These are phyloP conservation scores for Xylaria sp. DNA, from an alignment of 2,329 filamentous ascomycete genomes.

Conservation along the genomic window DNA sequence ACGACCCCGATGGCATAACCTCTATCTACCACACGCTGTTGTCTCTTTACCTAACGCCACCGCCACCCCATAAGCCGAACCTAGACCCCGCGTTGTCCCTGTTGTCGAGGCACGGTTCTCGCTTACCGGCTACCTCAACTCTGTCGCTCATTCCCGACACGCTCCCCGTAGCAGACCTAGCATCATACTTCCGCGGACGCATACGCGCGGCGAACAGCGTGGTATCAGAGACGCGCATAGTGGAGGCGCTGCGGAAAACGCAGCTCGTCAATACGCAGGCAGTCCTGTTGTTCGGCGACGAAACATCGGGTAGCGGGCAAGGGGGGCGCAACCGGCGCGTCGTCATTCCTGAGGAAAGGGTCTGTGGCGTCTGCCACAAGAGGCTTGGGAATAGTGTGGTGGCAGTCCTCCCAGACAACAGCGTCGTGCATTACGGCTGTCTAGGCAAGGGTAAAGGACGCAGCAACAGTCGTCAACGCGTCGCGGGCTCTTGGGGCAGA, in stretches of 20 bases:
- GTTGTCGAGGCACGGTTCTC: slow-evolving; percentile 91
- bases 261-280: slow-evolving; percentile 83
- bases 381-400: slow-evolving; percentile 91
- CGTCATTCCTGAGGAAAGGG: slow-evolving; percentile 84
- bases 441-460: slow-evolving; percentile 57
- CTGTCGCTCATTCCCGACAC: slow-evolving; percentile 85
- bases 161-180: slow-evolving; percentile 81
- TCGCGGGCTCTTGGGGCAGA: slow-evolving; percentile 49
- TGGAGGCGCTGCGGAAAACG: slow-evolving; percentile 79
- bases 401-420: slow-evolving; percentile 85
- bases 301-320: slow-evolving; percentile 61
- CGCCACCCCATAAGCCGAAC: slow-evolving; percentile 75
- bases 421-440: slow-evolving; percentile 85
- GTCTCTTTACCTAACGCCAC: slow-evolving; percentile 87
- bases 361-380: slow-evolving; percentile 94
- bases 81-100: slow-evolving; percentile 85
- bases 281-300: slow-evolving; percentile 77
- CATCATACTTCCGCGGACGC: slow-evolving; percentile 90
- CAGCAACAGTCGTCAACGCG: slow-evolving; percentile 53
- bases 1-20: slow-evolving; percentile 62
- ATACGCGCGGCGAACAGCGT: slow-evolving; percentile 87
- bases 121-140: slow-evolving; percentile 87
- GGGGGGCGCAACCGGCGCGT: slow-evolving; percentile 72
- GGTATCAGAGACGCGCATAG: slow-evolving; percentile 82
- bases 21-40: slow-evolving; percentile 94